Base-by-base conservation (phyloP, 2,329 filamentous ascomycete genomes). In the Torrubiella hemipterigena region DNA sequence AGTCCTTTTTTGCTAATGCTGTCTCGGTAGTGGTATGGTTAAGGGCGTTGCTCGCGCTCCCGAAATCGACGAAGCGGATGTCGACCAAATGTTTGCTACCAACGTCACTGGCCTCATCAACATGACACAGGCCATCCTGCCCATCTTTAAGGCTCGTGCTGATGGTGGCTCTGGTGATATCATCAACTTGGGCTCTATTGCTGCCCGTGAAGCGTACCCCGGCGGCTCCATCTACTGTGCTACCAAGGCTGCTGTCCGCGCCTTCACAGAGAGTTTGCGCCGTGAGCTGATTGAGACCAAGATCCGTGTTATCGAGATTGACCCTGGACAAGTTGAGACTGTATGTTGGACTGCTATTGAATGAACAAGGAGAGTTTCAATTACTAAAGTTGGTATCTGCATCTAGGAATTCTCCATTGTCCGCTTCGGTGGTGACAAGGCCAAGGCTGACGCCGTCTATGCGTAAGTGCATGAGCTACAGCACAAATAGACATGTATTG, bases 101-200 rank as follows among this genome's bases (percentile, higher is more conserved):
- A 98, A 98, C 54, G 87, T 96, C 31, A 91, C 81, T 3, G 91
- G 91, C 17, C 67, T 98, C 20, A 91, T 98, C 63, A 83, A 89
- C 65, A 84, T 96, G 81, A 96, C 91, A 1, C 91, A 98, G 65
- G 83, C 83, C 27, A 67, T 95, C 25, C 58, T 96, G 13, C 76
- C 82, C 31, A 77, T 86, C 51, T 93, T 87, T 67, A 80, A 85
- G 56, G 65, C 72, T 45, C 82, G 70, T 55, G 73, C 59, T 50
- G 69, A 89, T 34, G 79, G 81, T 36, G 87, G 86, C 35, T 65
- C 71, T 26, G 89, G 89, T 45, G 91, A 96, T 52, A 87, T 98
- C 52, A 93, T 98, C 62, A 96, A 95, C 51, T 61, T 95, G 48
- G 87, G 87, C 38, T 86, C 79, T 43, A 87, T 94, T 49, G 87